These are phyloP conservation scores for Pestalotiopsis sp. DNA, from an alignment of 2,329 filamentous ascomycete genomes.

Conservation along the genomic window DNA sequence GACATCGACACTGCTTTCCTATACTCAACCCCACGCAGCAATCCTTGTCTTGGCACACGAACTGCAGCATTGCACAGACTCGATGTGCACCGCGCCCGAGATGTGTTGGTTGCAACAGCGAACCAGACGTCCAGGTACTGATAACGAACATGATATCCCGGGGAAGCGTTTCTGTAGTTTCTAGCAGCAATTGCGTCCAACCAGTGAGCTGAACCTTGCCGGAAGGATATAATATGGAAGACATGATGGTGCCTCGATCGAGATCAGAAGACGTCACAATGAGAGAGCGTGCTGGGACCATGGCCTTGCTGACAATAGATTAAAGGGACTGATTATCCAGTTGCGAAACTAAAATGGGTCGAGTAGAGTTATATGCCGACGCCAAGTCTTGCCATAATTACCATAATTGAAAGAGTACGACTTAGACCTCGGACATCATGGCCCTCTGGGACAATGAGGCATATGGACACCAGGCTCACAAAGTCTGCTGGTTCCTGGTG, in stretches of 20 bases:
- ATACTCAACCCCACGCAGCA: not conserved
- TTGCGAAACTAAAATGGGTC: not conserved
- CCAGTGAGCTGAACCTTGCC: not conserved
- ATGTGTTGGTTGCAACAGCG: not conserved
- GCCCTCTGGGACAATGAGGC: constrained; percentile 1
- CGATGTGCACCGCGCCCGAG: not conserved
- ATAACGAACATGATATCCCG: not conserved
- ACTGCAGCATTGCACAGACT: not conserved
- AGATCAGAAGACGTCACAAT: not conserved
- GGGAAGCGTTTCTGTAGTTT: not conserved
- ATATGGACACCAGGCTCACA: not conserved
- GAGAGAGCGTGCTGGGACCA: not conserved
- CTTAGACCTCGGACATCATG: not conserved
- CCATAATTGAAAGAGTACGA: not conserved
- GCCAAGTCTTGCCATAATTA: not conserved
- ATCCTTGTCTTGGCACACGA: not conserved
- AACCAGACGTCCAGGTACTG: not conserved
- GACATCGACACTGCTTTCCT: not conserved
- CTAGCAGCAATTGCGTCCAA: too few relatives aligned
- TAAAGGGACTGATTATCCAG: not conserved
- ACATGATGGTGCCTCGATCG: not conserved
- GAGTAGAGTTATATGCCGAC: not conserved
- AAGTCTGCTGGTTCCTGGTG: constrained; percentile 1
- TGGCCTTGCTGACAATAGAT: not conserved
- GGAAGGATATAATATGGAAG: not conserved